Conservation (phyloP, 495 filamentous ascomycete species). For the Cercophora samala region DNA sequence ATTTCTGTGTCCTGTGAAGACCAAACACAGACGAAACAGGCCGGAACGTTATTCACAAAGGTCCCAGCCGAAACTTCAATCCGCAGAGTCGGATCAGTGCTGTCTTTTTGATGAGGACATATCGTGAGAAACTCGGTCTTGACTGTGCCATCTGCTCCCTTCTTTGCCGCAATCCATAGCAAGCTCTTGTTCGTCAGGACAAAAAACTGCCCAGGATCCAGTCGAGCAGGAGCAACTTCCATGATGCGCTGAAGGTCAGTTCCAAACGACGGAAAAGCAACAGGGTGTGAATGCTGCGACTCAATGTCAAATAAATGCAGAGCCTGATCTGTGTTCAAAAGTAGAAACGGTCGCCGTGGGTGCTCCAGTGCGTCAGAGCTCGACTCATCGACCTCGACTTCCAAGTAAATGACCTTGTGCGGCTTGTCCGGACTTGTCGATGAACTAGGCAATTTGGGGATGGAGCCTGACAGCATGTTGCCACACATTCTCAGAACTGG, state of each 20-base stretch:
- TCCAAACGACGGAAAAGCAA: constrained; percentile 15
- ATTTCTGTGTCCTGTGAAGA: constrained; percentile 23
- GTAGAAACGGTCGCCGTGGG: constrained; percentile 14
- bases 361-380: background rate
- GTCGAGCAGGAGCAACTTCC: constrained; percentile 46
- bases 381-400: constrained; percentile 5
- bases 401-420: constrained; percentile 26
- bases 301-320: constrained; percentile 25
- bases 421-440: constrained; percentile 1
- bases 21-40: constrained; percentile 31
- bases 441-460: constrained; percentile 19
- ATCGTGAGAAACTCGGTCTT: constrained; percentile 31
- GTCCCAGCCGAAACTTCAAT: constrained; percentile 32
- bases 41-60: constrained; percentile 19
- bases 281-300: constrained; percentile 7
- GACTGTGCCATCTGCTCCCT: background rate
- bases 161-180: constrained; percentile 30
- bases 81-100: constrained; percentile 34
- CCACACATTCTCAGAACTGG: constrained; percentile 32
- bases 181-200: constrained; percentile 51
- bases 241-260: constrained; percentile 46
- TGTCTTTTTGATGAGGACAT: constrained; percentile 47
- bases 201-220: constrained; percentile 51
- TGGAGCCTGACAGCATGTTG: constrained; percentile 21
- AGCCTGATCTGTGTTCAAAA: constrained; percentile 22